A percentile compares a stretch with the other conserved stretches of the same genome.
phyloP scores from a whole-genome alignment of 352 stramenopile species.

The Pythium sp. region DNA sequence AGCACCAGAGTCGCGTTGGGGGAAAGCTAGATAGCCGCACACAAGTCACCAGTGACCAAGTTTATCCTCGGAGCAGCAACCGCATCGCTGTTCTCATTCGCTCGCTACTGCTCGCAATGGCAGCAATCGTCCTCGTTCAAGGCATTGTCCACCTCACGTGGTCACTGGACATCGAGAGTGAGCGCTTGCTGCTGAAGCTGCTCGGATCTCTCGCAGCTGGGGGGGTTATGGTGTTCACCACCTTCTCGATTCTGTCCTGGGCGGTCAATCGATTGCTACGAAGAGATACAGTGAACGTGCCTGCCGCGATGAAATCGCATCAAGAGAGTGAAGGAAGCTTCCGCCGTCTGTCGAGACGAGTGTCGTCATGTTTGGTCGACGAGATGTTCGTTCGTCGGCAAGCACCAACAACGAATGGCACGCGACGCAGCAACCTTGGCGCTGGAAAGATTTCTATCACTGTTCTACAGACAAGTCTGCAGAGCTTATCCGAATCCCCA shows the following conservation, averaged over 20 bases:
- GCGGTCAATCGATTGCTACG: neutral
- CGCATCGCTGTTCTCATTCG: neutral
- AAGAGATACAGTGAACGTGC: neutral
- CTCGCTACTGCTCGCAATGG: slow-evolving; percentile 13
- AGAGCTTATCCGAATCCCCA: slow-evolving; percentile 10
- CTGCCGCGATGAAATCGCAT: neutral
- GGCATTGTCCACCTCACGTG: slow-evolving; percentile 5
- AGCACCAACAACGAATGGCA: neutral
- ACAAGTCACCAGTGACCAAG: neutral
- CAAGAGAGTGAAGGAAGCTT: slow-evolving; percentile 1
- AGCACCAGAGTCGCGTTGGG: neutral
- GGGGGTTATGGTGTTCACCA: neutral
- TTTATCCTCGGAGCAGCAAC: neutral
- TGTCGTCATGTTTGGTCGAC: slow-evolving; percentile 14
- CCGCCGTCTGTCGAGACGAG: slow-evolving; percentile 4
- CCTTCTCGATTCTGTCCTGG: neutral
- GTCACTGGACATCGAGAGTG: slow-evolving; percentile 9
- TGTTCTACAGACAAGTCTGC: slow-evolving; percentile 13
- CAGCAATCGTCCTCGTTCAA: slow-evolving; percentile 14
- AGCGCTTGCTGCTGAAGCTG: slow-evolving; percentile 7
- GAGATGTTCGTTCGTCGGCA: slow-evolving; percentile 12
- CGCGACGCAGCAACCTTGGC: neutral
- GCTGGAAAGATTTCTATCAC: neutral
- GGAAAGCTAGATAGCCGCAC: neutral
- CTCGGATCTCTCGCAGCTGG: slow-evolving; percentile 2